Evolutionary conservation across 208 protist species (phyloP).

Genomic region (Acanthamoeba royreba): DNA sequence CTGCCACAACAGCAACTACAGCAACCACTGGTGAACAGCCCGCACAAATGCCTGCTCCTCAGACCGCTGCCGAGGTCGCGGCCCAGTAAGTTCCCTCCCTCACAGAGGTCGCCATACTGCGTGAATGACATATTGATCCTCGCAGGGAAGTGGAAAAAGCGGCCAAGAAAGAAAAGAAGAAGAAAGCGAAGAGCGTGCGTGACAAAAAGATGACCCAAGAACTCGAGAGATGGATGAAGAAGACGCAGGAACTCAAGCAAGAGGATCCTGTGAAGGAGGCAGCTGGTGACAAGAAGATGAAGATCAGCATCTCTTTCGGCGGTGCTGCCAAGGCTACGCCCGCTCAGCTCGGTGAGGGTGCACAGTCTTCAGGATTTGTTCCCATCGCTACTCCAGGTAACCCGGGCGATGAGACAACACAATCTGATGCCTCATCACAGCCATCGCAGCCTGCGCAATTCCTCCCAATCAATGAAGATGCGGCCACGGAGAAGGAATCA

Average conservation of each 20-base stretch:
- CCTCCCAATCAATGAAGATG: no score
- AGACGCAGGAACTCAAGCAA: constrained; percentile 25
- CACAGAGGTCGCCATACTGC: not conserved
- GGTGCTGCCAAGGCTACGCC: not conserved
- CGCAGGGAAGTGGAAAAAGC: not conserved
- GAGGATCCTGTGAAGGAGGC: not conserved
- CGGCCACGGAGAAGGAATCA: no score
- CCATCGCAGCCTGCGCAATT: no score
- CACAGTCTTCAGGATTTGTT: no score
- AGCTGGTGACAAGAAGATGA: not conserved
- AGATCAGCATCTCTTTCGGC: constrained; percentile 19
- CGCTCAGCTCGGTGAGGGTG: not conserved
- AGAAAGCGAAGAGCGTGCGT: not conserved
- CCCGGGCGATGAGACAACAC: no score
- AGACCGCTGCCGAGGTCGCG: not conserved
- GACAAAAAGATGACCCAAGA: constrained; percentile 30
- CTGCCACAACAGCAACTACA: not conserved
- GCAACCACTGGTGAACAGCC: not conserved
- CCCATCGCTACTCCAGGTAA: no score
- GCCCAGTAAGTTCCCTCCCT: no score
- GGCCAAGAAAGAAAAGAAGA: not conserved
- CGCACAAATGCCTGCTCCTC: not conserved
- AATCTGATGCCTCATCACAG: no score
- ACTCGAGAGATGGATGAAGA: constrained; percentile 33
- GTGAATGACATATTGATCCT: not conserved